Conservation (phyloP, 2,329 filamentous ascomycete species). For the Penicillium sclerotiorum region DNA sequence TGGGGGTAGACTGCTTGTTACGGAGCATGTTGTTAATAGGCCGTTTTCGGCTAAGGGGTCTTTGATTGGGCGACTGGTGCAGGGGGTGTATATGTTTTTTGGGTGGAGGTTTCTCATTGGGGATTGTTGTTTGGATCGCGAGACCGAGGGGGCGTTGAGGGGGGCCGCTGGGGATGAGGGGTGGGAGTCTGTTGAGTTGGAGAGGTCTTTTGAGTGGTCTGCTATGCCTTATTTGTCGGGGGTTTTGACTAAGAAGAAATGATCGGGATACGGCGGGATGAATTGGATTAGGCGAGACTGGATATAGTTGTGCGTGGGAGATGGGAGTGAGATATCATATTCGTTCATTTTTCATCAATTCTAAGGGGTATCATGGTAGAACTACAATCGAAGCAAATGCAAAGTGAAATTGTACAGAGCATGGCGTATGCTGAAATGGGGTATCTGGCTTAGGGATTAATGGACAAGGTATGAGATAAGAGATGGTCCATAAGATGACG, state of each 20-base stretch:
- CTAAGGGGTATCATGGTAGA: constrained; percentile 23
- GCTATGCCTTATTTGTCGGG: constrained; percentile 47
- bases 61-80: constrained; percentile 47
- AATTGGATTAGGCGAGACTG: background rate
- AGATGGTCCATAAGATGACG: background rate
- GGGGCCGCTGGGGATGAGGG: constrained; percentile 47
- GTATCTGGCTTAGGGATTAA: too few species aligned
- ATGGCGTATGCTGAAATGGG: constrained; percentile 1
- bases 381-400: too few species aligned
- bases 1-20: constrained; percentile 57
- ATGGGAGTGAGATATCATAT: background rate
- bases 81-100: constrained; percentile 48
- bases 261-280: too few species aligned
- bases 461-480: too few species aligned
- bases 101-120: constrained; percentile 58
- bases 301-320: too few species aligned
- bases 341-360: constrained; percentile 1
- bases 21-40: constrained; percentile 59
- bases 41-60: constrained; percentile 52
- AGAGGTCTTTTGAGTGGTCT: constrained; percentile 42
- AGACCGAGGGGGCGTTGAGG: constrained; percentile 50
- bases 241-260: constrained; percentile 43
- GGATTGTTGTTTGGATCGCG: constrained; percentile 54
- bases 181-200: constrained; percentile 55
- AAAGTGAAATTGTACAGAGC: too few species aligned